These are phyloP conservation scores for Chytriomyces sp. DNA, from an alignment of 192 early-diverging fungal genomes.

Conservation along the genomic window DNA sequence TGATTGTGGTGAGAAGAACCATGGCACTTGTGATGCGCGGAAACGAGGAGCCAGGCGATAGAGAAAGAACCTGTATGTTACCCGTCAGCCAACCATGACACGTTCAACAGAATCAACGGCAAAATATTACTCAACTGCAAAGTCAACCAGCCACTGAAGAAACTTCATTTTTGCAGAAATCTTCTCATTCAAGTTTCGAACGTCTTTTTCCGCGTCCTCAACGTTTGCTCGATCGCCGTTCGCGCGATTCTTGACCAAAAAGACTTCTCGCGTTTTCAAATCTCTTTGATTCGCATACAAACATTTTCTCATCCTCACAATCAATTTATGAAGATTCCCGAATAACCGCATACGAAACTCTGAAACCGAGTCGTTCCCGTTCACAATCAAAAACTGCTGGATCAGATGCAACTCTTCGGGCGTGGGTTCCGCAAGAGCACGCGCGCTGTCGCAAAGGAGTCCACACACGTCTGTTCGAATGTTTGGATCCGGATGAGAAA, in stretches of 20 bases:
- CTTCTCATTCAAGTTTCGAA: conserved; percentile 36
- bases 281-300: conserved; percentile 51
- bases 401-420: conserved; percentile 68
- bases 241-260: conserved; percentile 14
- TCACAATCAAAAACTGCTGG: conserved; percentile 70
- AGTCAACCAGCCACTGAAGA: conserved; percentile 68
- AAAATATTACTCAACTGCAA: conserved; percentile 39
- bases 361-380: conserved; percentile 72
- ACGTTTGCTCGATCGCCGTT: background rate
- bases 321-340: conserved; percentile 40
- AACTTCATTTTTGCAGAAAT: conserved; percentile 55
- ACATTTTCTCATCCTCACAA: conserved; percentile 42
- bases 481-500: conserved; percentile 72
- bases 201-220: conserved; percentile 14
- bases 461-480: conserved; percentile 81
- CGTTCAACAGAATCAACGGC: background rate
- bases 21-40: conserved; percentile 70
- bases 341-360: conserved; percentile 82
- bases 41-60: conserved; percentile 80
- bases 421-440: conserved; percentile 67
- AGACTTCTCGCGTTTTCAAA: conserved; percentile 27
- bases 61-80: conserved; percentile 41
- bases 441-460: conserved; percentile 79
- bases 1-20: conserved; percentile 52
- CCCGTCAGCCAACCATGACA: background rate